A percentile compares a stretch with the other conserved stretches of the same genome.
These are phyloP conservation scores for Ensete glaucum DNA, from an alignment of 176 grass and related monocot genomes.

Conservation along the genomic window DNA sequence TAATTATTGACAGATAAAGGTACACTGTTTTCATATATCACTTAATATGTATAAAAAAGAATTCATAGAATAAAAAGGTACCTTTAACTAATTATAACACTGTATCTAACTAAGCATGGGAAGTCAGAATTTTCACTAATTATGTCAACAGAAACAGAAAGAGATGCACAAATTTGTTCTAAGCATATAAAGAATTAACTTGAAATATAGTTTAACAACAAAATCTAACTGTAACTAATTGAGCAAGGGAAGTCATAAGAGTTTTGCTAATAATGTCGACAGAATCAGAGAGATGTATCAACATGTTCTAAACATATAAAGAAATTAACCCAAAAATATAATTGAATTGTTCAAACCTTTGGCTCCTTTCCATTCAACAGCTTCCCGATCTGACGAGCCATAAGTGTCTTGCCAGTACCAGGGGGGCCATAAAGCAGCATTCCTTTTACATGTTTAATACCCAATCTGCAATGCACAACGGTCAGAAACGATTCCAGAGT, in stretches of 20 bases:
- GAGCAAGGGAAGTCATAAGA: no score
- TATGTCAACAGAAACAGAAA: background rate
- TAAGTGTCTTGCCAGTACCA: constrained; percentile 98
- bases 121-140: no score
- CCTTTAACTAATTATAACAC: no score
- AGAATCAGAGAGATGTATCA: background rate
- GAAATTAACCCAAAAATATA: background rate
- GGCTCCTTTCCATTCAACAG: constrained; percentile 91
- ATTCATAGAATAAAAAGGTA: no score
- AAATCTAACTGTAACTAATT: no score
- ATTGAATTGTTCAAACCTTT: constrained; percentile 38
- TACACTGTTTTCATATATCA: no score
- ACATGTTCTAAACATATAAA: background rate
- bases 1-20: no score
- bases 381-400: constrained; percentile 97
- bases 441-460: constrained; percentile 94
- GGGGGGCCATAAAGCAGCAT: constrained; percentile 87
- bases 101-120: no score
- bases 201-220: no score
- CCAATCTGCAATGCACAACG: constrained; percentile 48
- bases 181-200: background rate
- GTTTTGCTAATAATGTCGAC: no score
- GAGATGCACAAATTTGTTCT: background rate
- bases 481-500: constrained; percentile 10
- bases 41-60: no score